phyloP scores from a whole-genome alignment of 768 basidiomycete genomes.

The Mrakia gelida region DNA sequence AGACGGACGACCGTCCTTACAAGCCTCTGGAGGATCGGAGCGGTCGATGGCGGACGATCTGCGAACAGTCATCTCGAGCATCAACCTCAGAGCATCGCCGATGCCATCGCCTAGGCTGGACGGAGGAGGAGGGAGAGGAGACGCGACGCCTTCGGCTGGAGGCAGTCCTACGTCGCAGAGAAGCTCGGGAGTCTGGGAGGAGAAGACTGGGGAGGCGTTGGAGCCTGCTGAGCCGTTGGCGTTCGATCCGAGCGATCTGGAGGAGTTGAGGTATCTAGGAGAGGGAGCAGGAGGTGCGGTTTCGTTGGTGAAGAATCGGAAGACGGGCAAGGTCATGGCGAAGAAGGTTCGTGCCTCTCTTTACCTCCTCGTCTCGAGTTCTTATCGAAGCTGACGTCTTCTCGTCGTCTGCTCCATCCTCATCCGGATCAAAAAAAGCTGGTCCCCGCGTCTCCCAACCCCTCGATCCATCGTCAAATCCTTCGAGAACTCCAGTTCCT shows the following conservation, averaged over 20 bases:
- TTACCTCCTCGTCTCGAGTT: neutral
- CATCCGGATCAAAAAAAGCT: slow-evolving; percentile 34
- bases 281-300: slow-evolving; percentile 46
- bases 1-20: neutral
- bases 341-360: slow-evolving; percentile 39
- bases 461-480: slow-evolving; percentile 46
- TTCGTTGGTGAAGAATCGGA: slow-evolving; percentile 40
- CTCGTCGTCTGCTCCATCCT: slow-evolving; percentile 33
- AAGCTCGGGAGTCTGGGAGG: slow-evolving; percentile 26
- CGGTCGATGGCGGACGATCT: slow-evolving; percentile 18
- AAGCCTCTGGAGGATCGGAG: neutral
- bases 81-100: slow-evolving; percentile 16
- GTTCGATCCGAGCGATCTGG: slow-evolving; percentile 37
- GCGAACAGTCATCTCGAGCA: slow-evolving; percentile 12
- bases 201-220: slow-evolving; percentile 29
- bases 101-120: slow-evolving; percentile 13
- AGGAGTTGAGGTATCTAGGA: slow-evolving; percentile 40
- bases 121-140: slow-evolving; percentile 10
- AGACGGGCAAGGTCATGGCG: slow-evolving; percentile 43
- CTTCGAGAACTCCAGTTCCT: slow-evolving; percentile 45
- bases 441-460: slow-evolving; percentile 44
- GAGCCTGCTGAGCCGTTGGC: slow-evolving; percentile 33
- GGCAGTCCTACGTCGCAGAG: slow-evolving; percentile 34
- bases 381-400: slow-evolving; percentile 15
- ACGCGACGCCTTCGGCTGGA: slow-evolving; percentile 4